phyloP scores from a whole-genome alignment of 768 basidiomycete genomes.

The Lactarius hatsudake region DNA sequence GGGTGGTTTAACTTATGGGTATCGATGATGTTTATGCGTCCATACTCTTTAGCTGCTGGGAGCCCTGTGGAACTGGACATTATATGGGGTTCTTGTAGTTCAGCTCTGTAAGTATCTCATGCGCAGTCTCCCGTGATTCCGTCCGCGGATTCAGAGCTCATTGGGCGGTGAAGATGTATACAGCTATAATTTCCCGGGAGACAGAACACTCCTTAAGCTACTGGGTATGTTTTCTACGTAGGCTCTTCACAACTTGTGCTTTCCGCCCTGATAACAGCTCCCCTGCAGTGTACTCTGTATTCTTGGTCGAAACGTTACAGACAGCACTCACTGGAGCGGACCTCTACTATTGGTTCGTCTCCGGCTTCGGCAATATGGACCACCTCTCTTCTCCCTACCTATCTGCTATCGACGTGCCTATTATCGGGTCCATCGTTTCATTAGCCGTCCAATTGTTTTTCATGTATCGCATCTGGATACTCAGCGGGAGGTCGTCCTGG shows the following conservation, averaged over 20 bases:
- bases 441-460: slow-evolving; percentile 11
- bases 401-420: slow-evolving; percentile 31
- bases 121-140: neutral
- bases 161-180: slow-evolving; percentile 7
- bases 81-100: slow-evolving; percentile 33
- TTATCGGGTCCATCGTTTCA: slow-evolving; percentile 6
- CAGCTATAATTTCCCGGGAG: slow-evolving; percentile 15
- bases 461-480: slow-evolving; percentile 5
- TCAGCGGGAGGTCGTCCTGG: neutral
- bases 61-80: slow-evolving; percentile 29
- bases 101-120: slow-evolving; percentile 32
- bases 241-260: neutral
- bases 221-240: slow-evolving; percentile 5
- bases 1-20: too few relatives aligned
- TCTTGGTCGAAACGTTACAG: slow-evolving; percentile 31
- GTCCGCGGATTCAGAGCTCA: neutral
- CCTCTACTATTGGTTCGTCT: slow-evolving; percentile 33
- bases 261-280: neutral
- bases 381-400: slow-evolving; percentile 27
- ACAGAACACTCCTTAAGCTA: slow-evolving; percentile 1
- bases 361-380: slow-evolving; percentile 33
- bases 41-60: slow-evolving; percentile 7
- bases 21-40: too few relatives aligned
- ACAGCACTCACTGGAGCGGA: slow-evolving; percentile 31
- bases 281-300: slow-evolving; percentile 31